A percentile compares a stretch with the other conserved stretches of the same genome.
phyloP scores from a whole-genome alignment of 2,329 filamentous ascomycete species.

The Colletotrichum tropicale region DNA sequence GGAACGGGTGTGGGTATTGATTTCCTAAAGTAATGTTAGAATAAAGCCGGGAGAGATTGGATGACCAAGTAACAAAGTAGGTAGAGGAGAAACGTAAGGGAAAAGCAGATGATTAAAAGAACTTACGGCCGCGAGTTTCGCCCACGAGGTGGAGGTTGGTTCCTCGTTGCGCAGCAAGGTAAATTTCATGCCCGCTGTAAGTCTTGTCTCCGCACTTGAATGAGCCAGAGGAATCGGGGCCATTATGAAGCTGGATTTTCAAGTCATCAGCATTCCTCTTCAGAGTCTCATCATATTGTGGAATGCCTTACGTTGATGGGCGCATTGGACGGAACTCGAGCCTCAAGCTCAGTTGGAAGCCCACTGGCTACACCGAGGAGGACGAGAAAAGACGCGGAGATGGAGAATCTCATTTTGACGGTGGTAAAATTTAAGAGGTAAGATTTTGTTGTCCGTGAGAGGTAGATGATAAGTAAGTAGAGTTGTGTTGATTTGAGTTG shows the following conservation, averaged over 20 bases:
- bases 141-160: neutral
- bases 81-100: rapidly evolving
- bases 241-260: neutral
- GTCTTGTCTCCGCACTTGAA: neutral
- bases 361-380: neutral
- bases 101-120: neutral
- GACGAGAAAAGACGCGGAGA: neutral
- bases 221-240: neutral
- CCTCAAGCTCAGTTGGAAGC: neutral
- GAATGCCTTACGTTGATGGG: neutral
- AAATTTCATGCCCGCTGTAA: neutral
- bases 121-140: neutral
- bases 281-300: neutral
- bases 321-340: neutral
- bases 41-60: neutral
- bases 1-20: neutral
- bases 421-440: neutral
- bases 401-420: neutral
- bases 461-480: neutral
- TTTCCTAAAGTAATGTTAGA: neutral
- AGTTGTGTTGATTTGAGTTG: neutral
- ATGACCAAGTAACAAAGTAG: neutral
- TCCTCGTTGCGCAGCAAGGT: neutral
- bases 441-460: rapidly evolving
- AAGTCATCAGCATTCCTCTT: neutral